phyloP scores from a whole-genome alignment of 352 stramenopile genomes.

The Pythium pyrilobum region DNA sequence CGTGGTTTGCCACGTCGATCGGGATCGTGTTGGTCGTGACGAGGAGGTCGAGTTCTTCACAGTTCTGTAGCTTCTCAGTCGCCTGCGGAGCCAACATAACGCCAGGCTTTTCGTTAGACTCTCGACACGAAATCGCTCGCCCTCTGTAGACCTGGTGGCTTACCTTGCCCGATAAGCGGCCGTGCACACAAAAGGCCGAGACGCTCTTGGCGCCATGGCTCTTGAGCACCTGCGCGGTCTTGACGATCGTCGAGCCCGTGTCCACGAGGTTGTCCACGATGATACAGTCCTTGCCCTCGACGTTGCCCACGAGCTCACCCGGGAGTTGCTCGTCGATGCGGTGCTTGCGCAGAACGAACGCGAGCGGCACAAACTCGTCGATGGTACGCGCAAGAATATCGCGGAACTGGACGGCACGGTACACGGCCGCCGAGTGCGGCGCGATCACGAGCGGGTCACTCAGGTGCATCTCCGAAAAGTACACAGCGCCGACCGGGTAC shows the following conservation, averaged over 20 bases:
- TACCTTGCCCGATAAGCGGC: slow-evolving; percentile 76
- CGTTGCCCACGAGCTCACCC: slow-evolving; percentile 74
- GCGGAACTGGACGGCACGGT: slow-evolving; percentile 72
- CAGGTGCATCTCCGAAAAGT: slow-evolving; percentile 78
- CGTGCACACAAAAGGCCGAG: slow-evolving; percentile 79
- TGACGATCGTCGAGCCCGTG: slow-evolving; percentile 77
- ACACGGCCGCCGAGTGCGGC: slow-evolving; percentile 75
- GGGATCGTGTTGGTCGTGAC: slow-evolving; percentile 87
- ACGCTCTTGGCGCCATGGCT: slow-evolving; percentile 68
- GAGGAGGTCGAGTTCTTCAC: slow-evolving; percentile 72
- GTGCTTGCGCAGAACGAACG: slow-evolving; percentile 84
- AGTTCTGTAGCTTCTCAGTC: slow-evolving; percentile 51
- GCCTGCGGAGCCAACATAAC: slow-evolving; percentile 27
- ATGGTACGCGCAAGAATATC: slow-evolving; percentile 76
- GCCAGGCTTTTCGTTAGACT: too few relatives aligned
- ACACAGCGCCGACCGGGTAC: slow-evolving; percentile 80
- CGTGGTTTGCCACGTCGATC: slow-evolving; percentile 24
- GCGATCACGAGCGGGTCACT: slow-evolving; percentile 72
- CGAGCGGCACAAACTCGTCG: slow-evolving; percentile 71
- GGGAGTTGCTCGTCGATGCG: slow-evolving; percentile 60
- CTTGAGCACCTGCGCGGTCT: slow-evolving; percentile 82
- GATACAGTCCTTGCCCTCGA: slow-evolving; percentile 80
- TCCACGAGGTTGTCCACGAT: slow-evolving; percentile 86
- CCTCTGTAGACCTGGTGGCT: background rate
- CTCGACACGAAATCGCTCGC: background rate